A percentile compares a stretch with the other conserved stretches of the same genome.
phyloP scores from a whole-genome alignment of 202 grass and related monocot genomes.

The Bolboschoenoplectus hybrid region DNA sequence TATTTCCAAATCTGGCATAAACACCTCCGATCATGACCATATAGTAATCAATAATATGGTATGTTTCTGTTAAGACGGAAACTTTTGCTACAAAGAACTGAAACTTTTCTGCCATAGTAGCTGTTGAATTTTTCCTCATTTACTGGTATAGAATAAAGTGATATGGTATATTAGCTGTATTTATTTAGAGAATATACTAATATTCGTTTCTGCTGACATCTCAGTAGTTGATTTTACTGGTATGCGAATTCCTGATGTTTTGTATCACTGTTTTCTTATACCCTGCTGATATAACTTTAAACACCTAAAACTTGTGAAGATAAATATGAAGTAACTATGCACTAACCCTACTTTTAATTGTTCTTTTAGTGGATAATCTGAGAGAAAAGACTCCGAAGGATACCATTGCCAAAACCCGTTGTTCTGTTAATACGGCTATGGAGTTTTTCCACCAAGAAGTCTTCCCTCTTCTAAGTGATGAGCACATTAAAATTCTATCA shows the following conservation, averaged over 20 bases:
- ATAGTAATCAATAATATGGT: too few relatives aligned
- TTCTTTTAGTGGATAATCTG: neutral
- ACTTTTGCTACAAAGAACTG: too few relatives aligned
- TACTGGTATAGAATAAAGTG: too few relatives aligned
- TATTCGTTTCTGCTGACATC: neutral
- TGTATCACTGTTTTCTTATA: neutral
- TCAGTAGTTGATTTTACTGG: neutral
- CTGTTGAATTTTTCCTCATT: too few relatives aligned
- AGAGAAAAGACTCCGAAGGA: neutral
- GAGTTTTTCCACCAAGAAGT: constrained; percentile 11
- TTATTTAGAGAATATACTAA: neutral
- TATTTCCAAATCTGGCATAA: too few relatives aligned
- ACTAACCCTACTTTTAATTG: neutral
- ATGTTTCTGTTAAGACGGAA: too few relatives aligned
- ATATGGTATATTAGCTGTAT: too few relatives aligned
- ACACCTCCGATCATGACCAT: too few relatives aligned
- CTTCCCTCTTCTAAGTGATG: neutral
- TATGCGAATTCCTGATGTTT: neutral
- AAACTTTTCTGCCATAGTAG: too few relatives aligned
- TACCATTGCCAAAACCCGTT: neutral
- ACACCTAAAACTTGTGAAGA: neutral
- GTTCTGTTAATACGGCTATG: constrained; percentile 1
- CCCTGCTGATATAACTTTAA: neutral
- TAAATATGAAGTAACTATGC: neutral
- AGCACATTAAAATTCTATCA: constrained; percentile 18